These are phyloP conservation scores for Pseudocercospora pini-densiflorae DNA, from an alignment of 2,329 filamentous ascomycete species.

Conservation along the genomic window DNA sequence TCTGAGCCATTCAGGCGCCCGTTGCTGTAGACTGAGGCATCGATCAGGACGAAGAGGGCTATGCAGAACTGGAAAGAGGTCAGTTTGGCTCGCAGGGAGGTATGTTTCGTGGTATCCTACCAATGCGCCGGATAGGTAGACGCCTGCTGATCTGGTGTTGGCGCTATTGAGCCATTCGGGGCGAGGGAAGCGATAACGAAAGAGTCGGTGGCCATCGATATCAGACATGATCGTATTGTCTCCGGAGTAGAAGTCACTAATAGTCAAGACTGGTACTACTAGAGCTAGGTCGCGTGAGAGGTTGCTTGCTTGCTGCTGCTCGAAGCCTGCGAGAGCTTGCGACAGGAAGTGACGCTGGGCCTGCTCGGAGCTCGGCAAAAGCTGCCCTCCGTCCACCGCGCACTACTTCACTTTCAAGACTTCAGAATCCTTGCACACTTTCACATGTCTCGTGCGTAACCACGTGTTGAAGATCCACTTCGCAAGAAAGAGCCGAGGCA, in stretches of 20 bases:
- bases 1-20: constrained; percentile 64
- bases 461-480: constrained; percentile 3
- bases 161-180: constrained; percentile 70
- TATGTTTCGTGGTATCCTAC: constrained; percentile 48
- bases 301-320: not conserved
- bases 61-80: constrained; percentile 62
- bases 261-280: not conserved
- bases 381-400: not conserved
- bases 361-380: not conserved
- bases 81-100: constrained; percentile 1
- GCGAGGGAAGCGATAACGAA: constrained; percentile 70
- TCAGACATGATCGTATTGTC: constrained; percentile 12
- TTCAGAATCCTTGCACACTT: constrained; percentile 7
- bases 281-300: not conserved
- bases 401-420: not conserved
- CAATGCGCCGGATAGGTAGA: constrained; percentile 69
- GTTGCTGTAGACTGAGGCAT: constrained; percentile 67
- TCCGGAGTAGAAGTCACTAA: not conserved
- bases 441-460: constrained; percentile 7
- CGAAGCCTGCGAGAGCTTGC: not conserved
- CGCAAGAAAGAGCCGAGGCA: not conserved
- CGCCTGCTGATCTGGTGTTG: constrained; percentile 65
- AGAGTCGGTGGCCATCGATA: constrained; percentile 56
- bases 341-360: not conserved
- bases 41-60: constrained; percentile 71